phyloP scores from a whole-genome alignment of 2,329 filamentous ascomycete genomes.

The Coniella vitis region DNA sequence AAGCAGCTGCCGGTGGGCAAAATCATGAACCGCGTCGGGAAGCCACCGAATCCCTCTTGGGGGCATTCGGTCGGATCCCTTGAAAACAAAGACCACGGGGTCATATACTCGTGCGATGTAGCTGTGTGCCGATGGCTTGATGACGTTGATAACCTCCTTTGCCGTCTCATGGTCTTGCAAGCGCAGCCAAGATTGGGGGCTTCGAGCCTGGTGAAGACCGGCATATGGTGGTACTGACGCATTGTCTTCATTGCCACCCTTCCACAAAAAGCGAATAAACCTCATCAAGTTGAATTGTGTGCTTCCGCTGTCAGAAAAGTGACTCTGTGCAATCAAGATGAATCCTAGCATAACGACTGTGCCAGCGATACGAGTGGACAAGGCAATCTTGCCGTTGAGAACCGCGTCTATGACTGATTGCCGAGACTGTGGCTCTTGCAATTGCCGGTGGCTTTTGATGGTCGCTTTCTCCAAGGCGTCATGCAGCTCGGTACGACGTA shows the following conservation, averaged over 20 bases:
- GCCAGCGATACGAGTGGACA: constrained; percentile 69
- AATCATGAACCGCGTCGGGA: constrained; percentile 58
- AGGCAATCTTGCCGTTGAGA: constrained; percentile 56
- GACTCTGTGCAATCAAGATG: constrained; percentile 67
- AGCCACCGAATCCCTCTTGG: constrained; percentile 42
- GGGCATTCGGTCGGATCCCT: constrained; percentile 59
- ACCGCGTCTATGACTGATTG: constrained; percentile 55
- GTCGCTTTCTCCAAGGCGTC: constrained; percentile 59
- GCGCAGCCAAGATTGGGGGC: constrained; percentile 69
- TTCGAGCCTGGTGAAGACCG: constrained; percentile 65
- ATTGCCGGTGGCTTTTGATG: constrained; percentile 31
- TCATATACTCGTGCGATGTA: constrained; percentile 71
- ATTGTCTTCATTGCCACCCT: constrained; percentile 20
- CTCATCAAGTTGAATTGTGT: constrained; percentile 1
- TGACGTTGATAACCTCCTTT: constrained; percentile 66
- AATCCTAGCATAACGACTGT: constrained; percentile 67
- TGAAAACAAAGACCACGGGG: constrained; percentile 65
- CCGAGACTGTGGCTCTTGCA: constrained; percentile 22
- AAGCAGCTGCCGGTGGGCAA: constrained; percentile 51
- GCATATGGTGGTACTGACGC: constrained; percentile 40
- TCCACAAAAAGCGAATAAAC: constrained; percentile 25
- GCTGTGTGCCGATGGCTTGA: constrained; percentile 64
- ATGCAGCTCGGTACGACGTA: constrained; percentile 66
- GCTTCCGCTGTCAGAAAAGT: constrained; percentile 54
- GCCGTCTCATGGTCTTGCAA: constrained; percentile 76